Base-by-base conservation (phyloP, 495 filamentous ascomycete genomes). In the Xylaria venustula region DNA sequence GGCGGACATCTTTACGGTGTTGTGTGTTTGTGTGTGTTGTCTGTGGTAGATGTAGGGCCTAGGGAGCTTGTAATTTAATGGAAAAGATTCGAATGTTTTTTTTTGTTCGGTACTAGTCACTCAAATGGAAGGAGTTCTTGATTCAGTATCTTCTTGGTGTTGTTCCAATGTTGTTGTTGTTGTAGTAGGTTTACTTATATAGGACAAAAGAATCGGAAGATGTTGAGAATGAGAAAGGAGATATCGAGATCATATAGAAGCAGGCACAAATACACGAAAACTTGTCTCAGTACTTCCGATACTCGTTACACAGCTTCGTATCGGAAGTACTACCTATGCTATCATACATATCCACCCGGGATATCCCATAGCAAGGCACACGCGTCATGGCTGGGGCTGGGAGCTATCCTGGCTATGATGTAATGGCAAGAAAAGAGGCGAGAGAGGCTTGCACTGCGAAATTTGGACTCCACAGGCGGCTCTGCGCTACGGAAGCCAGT, bases 361-460 rank as follows among this genome's bases (percentile, higher is more conserved):
- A 3, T 17, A 20, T 20, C 19, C 19, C 40, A 55, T 54, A 5
- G 36, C 23, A 42, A 32, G 37, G 36, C 36, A 54, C 36, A 54
- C 26, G 40, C 54, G 54, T 57, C 45, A 57, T 57, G 40, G 54
- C 54, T 25, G 20, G 20, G 11, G 11, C 30, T 34, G 30, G 30
- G 11, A 5, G 30, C 30, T 34, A n/a, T n/a, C n/a, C n/a, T n/a
- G 20, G 19, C 28, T 58, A 58, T 58, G 54, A 58, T 58, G 54
- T 58, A 47, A 58, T 47, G 45, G 17, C 26, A 28, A 2, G 14
- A 14, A 26, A 15, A 20, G 23, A 5, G 52, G n/a, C 23, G 6
- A 30, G 23, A 58, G 42, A n/a, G 8, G 41, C 28, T 40, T 23
- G 20, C 34, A 20, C 28, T 1, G 30, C 14, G 22, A 37, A 9